Percentiles rank a stretch among this genome's conserved stretches.
phyloP scores from a whole-genome alignment of 345 rosid genomes.

The Gossypium bickii region DNA sequence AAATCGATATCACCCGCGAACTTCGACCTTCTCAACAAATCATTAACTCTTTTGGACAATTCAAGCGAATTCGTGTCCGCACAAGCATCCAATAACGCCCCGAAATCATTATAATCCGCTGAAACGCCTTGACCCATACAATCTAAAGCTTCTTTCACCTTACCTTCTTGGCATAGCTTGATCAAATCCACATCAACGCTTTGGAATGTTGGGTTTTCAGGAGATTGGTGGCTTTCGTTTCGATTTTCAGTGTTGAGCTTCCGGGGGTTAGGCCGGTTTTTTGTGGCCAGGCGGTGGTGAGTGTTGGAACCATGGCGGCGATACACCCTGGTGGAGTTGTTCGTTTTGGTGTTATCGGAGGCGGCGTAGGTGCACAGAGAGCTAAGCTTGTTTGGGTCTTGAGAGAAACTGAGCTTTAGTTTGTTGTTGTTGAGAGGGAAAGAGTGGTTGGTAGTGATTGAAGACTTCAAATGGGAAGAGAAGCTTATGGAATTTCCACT shows the following conservation, averaged over 20 bases:
- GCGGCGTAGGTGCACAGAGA: conserved; percentile 27
- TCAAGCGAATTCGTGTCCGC: conserved; percentile 33
- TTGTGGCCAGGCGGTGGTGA: conserved; percentile 1
- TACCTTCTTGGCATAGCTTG: conserved; percentile 43
- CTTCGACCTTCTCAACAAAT: conserved; percentile 29
- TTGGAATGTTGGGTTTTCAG: conserved; percentile 10
- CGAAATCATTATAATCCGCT: conserved; percentile 34
- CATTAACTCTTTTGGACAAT: conserved; percentile 35
- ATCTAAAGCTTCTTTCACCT: conserved; percentile 38
- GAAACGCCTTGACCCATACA: conserved; percentile 25
- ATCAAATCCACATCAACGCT: conserved; percentile 29
- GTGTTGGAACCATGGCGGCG: conserved; percentile 25
- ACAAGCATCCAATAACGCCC: conserved; percentile 33
- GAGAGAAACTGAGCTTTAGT: conserved; percentile 7
- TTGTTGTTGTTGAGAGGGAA: neutral
- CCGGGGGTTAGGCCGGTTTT: conserved; percentile 8
- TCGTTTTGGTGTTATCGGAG: conserved; percentile 18
- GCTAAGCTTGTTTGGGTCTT: conserved; percentile 9
- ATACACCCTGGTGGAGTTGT: conserved; percentile 21
- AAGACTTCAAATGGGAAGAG: conserved; percentile 5
- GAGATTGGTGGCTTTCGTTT: conserved; percentile 19
- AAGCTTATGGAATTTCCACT: conserved; percentile 17
- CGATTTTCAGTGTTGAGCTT: conserved; percentile 2
- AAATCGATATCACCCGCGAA: conserved; percentile 28
- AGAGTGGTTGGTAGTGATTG: neutral